phyloP scores from a whole-genome alignment of 2,329 filamentous ascomycete genomes.

The Pseudogymnoascus sp. region DNA sequence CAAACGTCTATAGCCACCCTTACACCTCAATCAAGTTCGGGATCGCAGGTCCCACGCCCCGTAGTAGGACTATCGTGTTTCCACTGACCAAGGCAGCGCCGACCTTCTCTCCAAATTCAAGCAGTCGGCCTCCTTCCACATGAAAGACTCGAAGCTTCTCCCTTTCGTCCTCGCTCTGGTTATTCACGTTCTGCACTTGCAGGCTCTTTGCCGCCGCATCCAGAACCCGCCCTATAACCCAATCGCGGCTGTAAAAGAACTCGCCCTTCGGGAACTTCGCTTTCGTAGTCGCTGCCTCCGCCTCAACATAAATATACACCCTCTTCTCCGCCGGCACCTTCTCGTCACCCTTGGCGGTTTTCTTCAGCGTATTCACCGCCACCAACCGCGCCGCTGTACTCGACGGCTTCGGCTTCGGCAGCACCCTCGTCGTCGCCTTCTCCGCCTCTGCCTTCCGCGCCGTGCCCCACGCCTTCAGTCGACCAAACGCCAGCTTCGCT shows the following conservation, averaged over 20 bases:
- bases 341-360: constrained; percentile 80
- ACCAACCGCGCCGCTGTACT: constrained; percentile 57
- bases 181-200: constrained; percentile 79
- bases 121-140: constrained; percentile 76
- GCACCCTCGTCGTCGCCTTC: constrained; percentile 34
- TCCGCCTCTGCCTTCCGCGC: constrained; percentile 61
- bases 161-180: constrained; percentile 66
- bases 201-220: constrained; percentile 70
- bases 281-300: constrained; percentile 76
- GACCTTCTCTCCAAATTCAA: constrained; percentile 85
- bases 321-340: constrained; percentile 75
- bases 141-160: constrained; percentile 84
- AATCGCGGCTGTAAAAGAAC: constrained; percentile 76
- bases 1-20: constrained; percentile 1
- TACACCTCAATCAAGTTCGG: constrained; percentile 60
- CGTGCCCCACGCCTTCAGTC: constrained; percentile 72
- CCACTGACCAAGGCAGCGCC: constrained; percentile 67
- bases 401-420: constrained; percentile 58
- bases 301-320: constrained; percentile 87
- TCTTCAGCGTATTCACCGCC: constrained; percentile 73
- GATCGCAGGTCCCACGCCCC: constrained; percentile 72
- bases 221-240: constrained; percentile 79
- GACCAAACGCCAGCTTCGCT: constrained; percentile 66
- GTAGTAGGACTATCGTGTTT: constrained; percentile 81
- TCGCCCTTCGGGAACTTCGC: constrained; percentile 75